Base-by-base conservation (phyloP, 129 eudicot genomes). In the Arctium minus region DNA sequence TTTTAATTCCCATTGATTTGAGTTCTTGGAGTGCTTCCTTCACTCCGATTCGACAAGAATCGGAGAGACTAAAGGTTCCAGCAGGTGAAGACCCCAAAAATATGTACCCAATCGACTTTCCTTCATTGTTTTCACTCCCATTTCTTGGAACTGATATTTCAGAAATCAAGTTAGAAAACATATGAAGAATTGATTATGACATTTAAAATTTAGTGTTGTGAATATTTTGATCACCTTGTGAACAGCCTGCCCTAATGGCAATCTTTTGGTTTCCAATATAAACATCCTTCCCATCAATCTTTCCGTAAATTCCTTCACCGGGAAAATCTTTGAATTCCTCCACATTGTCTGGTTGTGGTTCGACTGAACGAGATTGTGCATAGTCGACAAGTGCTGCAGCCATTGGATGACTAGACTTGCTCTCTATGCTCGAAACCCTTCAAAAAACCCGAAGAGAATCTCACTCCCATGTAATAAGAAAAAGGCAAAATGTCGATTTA, bases 321-420 rank as follows among this genome's bases (percentile, higher is more conserved):
- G 99, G 95, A 70, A 93, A 96, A 78, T 91, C 90, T 60, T 82
- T 88, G 39, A 90, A 96, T 18, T 93, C 89, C 81, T 93, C 87
- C 53, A 96, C 98, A 67, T 64, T 79, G 29, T 93, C 99, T 0
- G 97, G 95, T 69, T 85, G 90, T 17, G 97, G 97, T 77, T 91
- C 88, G 3, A 96, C 72, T 9, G 88, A 83, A 17, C 75, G 85
- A 31, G 89, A 75, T 3, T 86, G 83, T 12, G 93, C 98, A 74
- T 83, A 91, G 78, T 91, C 92, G 40, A 96, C 82, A 40, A 96
- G 76, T 30, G 97, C 97, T 44, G 91, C 94, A 36, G 97, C 98
- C 94, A 93, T 91, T 33, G 98, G 99, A 88, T 96, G 99, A 80
- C 94, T 90, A 6, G 99, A 93, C 89, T 91, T 93, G 85, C 97